Conservation (phyloP, 495 filamentous ascomycete species). For the Penicillium flavigenum region DNA sequence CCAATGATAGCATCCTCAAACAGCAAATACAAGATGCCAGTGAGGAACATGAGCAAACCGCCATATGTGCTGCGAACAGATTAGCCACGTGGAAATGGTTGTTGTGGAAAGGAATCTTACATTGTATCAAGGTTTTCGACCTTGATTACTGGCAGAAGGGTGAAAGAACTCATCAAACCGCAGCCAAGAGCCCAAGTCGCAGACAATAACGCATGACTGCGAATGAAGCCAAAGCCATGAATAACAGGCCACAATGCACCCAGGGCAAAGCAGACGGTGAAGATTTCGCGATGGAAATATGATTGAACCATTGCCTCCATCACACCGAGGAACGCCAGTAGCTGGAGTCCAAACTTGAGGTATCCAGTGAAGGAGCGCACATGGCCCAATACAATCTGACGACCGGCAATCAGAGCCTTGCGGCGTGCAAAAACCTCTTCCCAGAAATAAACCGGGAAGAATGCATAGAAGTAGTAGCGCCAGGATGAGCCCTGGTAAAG, state of each 20-base stretch:
- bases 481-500: constrained; percentile 73
- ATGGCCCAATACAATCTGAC: constrained; percentile 65
- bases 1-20: constrained; percentile 71
- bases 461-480: constrained; percentile 88
- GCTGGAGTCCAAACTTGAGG: constrained; percentile 56
- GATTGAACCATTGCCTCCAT: constrained; percentile 83
- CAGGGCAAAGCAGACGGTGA: constrained; percentile 74
- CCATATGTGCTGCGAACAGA: constrained; percentile 62
- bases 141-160: constrained; percentile 83
- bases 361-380: constrained; percentile 57
- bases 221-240: constrained; percentile 72
- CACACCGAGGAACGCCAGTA: constrained; percentile 64
- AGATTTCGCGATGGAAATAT: constrained; percentile 88
- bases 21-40: constrained; percentile 77
- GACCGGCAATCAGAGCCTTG: constrained; percentile 65
- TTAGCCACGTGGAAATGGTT: background rate
- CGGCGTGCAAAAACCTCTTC: constrained; percentile 88
- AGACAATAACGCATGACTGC: constrained; percentile 59
- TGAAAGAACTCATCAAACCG: constrained; percentile 83
- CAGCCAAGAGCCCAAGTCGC: constrained; percentile 76
- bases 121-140: constrained; percentile 74
- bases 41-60: constrained; percentile 71
- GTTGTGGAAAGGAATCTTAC: constrained; percentile 48
- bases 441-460: constrained; percentile 95
- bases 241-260: constrained; percentile 75